Conservation (phyloP, 345 rosid species). For the Brassica carinata region DNA sequence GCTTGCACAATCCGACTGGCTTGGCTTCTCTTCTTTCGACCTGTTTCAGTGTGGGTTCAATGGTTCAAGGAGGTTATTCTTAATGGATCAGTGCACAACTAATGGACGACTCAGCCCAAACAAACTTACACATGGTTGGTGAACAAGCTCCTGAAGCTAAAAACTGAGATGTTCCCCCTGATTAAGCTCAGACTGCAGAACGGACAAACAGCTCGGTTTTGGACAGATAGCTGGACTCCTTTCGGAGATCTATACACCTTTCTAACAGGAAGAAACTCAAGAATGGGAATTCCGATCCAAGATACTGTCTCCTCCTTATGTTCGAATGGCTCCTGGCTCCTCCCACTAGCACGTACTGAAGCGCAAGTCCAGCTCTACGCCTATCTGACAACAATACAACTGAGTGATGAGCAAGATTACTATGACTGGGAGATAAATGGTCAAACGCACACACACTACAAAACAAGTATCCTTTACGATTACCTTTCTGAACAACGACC, state of each 20-base stretch:
- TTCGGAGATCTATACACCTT: not conserved
- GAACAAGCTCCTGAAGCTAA: too few relatives aligned
- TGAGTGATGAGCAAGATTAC: not conserved
- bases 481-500: not conserved
- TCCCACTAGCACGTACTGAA: not conserved
- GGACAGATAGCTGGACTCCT: not conserved
- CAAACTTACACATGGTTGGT: too few relatives aligned
- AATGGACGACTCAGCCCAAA: too few relatives aligned
- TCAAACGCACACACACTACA: not conserved
- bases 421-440: not conserved
- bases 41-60: too few relatives aligned
- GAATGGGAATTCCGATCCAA: not conserved
- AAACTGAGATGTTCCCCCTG: too few relatives aligned
- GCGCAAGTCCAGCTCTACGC: not conserved
- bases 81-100: too few relatives aligned
- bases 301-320: too few relatives aligned
- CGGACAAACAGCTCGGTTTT: not conserved
- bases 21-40: too few relatives aligned
- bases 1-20: too few relatives aligned
- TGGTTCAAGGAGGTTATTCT: too few relatives aligned
- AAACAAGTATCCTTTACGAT: not conserved
- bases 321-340: not conserved
- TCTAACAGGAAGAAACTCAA: not conserved
- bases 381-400: not conserved
- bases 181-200: not conserved